Conservation (phyloP, 805 yeast genomes). For the Metschnikowia kunwiensis region DNA sequence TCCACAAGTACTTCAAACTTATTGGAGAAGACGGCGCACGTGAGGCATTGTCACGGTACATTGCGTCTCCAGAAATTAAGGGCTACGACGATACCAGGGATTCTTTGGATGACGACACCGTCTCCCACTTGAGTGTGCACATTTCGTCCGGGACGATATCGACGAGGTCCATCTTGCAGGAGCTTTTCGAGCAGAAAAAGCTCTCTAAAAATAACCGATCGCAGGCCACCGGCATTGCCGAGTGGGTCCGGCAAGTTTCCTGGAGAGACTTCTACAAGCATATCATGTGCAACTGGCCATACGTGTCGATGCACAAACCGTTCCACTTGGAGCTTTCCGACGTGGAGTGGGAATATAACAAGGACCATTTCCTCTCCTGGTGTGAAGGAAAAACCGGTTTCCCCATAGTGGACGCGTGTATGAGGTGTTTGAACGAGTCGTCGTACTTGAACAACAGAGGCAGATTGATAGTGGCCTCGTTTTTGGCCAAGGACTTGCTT, state of each 20-base stretch:
- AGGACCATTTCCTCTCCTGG: slow-evolving; percentile 46
- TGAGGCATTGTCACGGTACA: slow-evolving; percentile 19
- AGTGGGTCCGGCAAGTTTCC: slow-evolving; percentile 53
- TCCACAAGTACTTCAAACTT: slow-evolving; percentile 24
- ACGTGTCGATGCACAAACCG: slow-evolving; percentile 48
- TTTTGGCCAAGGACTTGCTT: slow-evolving; percentile 47
- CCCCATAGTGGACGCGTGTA: slow-evolving; percentile 57
- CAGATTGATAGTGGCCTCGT: slow-evolving; percentile 53
- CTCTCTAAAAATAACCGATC: slow-evolving; percentile 20
- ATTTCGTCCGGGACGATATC: slow-evolving; percentile 47
- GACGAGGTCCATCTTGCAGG: slow-evolving; percentile 35
- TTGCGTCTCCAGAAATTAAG: slow-evolving; percentile 23
- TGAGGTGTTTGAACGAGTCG: slow-evolving; percentile 49
- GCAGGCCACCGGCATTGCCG: slow-evolving; percentile 35
- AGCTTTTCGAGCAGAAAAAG: slow-evolving; percentile 25
- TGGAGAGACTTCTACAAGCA: slow-evolving; percentile 60
- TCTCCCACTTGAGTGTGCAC: slow-evolving; percentile 45
- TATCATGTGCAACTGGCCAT: slow-evolving; percentile 48
- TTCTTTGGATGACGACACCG: slow-evolving; percentile 26
- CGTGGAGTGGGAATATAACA: slow-evolving; percentile 43
- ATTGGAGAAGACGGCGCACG: slow-evolving; percentile 37
- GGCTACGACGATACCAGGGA: slow-evolving; percentile 34
- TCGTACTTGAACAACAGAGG: slow-evolving; percentile 55
- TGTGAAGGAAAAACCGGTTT: slow-evolving; percentile 52
- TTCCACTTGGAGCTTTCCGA: slow-evolving; percentile 42